phyloP scores from a whole-genome alignment of 2,329 filamentous ascomycete species.

The Monosporascus sp. region DNA sequence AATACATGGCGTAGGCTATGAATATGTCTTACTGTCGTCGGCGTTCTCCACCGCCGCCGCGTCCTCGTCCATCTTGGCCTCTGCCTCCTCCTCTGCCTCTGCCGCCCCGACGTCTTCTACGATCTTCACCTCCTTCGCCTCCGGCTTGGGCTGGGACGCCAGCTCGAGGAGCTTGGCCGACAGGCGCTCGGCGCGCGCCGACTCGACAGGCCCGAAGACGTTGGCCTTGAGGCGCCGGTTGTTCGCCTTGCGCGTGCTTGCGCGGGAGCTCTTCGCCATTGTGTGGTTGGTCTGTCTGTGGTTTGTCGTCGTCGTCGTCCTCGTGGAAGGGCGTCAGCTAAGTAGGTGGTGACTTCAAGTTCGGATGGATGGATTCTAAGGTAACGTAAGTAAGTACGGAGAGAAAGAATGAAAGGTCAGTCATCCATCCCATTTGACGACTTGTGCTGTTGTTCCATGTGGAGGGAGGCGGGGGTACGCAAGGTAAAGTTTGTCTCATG shows the following conservation, averaged over 20 bases:
- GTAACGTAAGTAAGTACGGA: no score
- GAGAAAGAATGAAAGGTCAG: no score
- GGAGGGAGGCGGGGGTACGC: no score
- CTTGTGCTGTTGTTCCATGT: no score
- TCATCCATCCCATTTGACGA: no score
- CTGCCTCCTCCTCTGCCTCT: conserved; percentile 2
- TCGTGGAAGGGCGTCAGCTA: not conserved
- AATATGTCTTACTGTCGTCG: conserved; percentile 24
- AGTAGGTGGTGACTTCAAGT: not conserved
- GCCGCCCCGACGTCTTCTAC: conserved; percentile 27
- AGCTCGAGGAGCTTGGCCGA: conserved; percentile 81
- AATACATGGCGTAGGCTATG: conserved; percentile 9
- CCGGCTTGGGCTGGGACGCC: conserved; percentile 69
- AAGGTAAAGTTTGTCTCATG: no score
- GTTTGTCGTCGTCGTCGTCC: not conserved
- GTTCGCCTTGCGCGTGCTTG: conserved; percentile 77
- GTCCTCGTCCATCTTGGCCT: conserved; percentile 17
- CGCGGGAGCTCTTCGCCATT: conserved; percentile 85
- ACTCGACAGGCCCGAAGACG: conserved; percentile 79
- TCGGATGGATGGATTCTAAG: no score
- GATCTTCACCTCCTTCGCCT: conserved; percentile 42
- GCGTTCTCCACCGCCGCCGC: conserved; percentile 22
- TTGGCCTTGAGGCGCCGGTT: conserved; percentile 71
- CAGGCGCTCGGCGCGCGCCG: conserved; percentile 73
- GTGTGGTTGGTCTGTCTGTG: conserved; percentile 3